Base-by-base conservation (phyloP, 129 eudicot species). In the Daucus carota region DNA sequence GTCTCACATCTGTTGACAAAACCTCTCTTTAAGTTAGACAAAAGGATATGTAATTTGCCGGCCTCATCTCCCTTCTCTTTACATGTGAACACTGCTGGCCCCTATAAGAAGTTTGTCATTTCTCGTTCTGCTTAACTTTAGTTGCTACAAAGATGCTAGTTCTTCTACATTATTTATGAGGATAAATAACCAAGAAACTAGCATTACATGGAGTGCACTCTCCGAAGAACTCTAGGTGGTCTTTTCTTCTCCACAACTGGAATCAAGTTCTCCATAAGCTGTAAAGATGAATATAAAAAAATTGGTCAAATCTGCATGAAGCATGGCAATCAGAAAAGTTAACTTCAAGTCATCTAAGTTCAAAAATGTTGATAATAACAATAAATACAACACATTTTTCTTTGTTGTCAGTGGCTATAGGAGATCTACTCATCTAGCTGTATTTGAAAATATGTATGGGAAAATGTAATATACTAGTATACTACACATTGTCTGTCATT, bases 201-300 rank as follows among this genome's bases (percentile, higher is more conserved):
- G 40, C 74, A 75, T 83, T 83, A 83, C 84, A 87, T 78, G 48
- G 94, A 88, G 24, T 75, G 81, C 52, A 75, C 77, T 78, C 97
- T 80, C 73, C 90, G 83, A 80, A 91, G 87, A 62, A 78, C 82
- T 74, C 83, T 77, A 69, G 92, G 80, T 28, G 97, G 90, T 60
- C 83, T 87, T 81, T 82, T 75, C 76, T 84, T 80, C 85, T 91
- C 97, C 77, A 77, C 84, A 48, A 88, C 90, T 31, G 95, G 89
- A 77, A 83, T 85, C 85, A 91, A 41, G 76, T 85, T 88, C 84
- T 88, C 86, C 90, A 87, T 91, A 43, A 88, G 86, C 97, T 91
- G 90, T 83, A 79, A 3, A 20, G 9, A 2, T n/a, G 26, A 63
- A 29, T 48, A 72, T 11, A 43, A 43, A 4, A 41, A 9, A 28